Conservation (phyloP, 2,329 filamentous ascomycete genomes). For the Plenodomus lindquistii region DNA sequence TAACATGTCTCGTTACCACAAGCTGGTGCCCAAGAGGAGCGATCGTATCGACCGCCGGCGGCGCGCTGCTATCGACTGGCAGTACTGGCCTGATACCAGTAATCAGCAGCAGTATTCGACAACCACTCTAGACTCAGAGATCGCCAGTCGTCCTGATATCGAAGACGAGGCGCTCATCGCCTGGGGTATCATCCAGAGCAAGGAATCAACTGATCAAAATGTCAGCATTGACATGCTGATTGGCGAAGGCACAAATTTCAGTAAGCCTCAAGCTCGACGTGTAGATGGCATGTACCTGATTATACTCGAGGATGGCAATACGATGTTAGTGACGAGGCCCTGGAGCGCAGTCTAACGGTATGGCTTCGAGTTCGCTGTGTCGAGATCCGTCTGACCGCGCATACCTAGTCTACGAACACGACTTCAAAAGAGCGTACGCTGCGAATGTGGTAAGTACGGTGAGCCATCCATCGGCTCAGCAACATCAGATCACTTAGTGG, state of each 20-base stretch:
- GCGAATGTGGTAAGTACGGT: conserved; percentile 1
- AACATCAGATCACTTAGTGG: not conserved
- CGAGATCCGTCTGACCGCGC: too few relatives aligned
- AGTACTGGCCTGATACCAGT: conserved; percentile 2
- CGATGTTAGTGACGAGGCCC: conserved; percentile 2
- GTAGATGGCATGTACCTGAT: not conserved
- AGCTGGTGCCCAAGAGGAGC: not conserved
- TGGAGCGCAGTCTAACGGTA: not conserved
- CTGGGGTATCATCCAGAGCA: conserved; percentile 11
- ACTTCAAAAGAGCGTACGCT: not conserved
- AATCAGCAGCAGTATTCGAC: not conserved
- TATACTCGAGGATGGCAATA: conserved; percentile 3
- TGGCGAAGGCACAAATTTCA: conserved; percentile 2
- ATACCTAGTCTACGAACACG: too few relatives aligned
- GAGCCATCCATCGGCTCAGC: not conserved
- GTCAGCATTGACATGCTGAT: conserved; percentile 6
- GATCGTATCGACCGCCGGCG: conserved; percentile 2
- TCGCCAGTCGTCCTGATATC: conserved; percentile 9
- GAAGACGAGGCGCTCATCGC: conserved; percentile 12
- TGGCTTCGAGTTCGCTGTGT: too few relatives aligned
- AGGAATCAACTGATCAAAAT: not conserved
- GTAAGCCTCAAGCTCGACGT: conserved; percentile 1
- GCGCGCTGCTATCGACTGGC: conserved; percentile 6
- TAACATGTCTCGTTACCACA: not conserved
- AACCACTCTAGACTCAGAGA: not conserved